Evolutionary conservation across 2,329 filamentous ascomycete genomes (phyloP), one percentile per base, ranked within the genome.

Genomic region (Elsinoe australis): DNA sequence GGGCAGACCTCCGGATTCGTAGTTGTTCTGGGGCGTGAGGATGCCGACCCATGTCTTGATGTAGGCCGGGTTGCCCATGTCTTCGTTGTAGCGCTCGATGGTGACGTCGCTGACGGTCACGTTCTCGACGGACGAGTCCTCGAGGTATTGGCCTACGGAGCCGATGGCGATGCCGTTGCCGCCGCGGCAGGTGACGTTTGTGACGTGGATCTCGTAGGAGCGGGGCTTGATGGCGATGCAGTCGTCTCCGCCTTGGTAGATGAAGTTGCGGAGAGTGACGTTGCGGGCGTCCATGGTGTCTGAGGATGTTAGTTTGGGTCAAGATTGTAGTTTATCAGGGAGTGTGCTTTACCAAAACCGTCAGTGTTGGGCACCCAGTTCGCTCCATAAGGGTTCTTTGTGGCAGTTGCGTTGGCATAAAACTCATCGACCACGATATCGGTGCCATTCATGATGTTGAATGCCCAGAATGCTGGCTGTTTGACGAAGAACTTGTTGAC

Each of bases 181-280:
- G 9, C 71, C 71, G 33, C 68, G 66, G 49, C 78, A 85, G 51
- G 67, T 68, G 5, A 70, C 55, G 58, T 76, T 82, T 49, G 74
- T 70, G 49, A 72, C 62, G 28, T 67, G 63, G 52, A 75, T 71
- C 55, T 82, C 79, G 62, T 78, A 72, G 50, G 78, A 79, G 63
- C 83, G 71, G 33, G 74, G 70, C 64, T 84, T 86, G 52, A 72
- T 69, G 32, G 74, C 73, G 19, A 79, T 73, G 62, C 83, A 87
- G 49, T 75, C 66, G 58, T 73, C 82, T 56, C 79, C 74, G 7
- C 75, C 75, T 61, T 76, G 72, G 54, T 75, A 78, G 4, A 66
- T 61, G 45, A 78, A 70, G 50, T 75, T 74, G 3, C 62, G 70
- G 4, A 78, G 64, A 5, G 59, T 60, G 38, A 78, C 62, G 51